Evolutionary conservation across 2,329 filamentous ascomycete genomes (phyloP).

Genomic region (Fusarium pilosicola): DNA sequence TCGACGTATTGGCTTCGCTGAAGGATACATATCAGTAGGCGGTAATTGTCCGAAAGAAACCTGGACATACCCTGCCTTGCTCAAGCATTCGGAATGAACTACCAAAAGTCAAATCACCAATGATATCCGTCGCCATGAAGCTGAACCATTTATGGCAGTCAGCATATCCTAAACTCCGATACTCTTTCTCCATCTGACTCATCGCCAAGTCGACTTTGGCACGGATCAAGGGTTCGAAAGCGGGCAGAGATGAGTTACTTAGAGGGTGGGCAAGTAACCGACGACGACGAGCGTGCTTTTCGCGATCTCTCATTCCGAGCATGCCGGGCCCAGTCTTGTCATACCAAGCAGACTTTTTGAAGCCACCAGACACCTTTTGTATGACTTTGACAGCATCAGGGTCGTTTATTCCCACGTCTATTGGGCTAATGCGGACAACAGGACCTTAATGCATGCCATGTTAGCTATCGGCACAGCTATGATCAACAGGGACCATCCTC

Average conservation of each 20-base stretch:
- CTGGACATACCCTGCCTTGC: background rate
- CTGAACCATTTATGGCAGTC: background rate
- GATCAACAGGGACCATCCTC: rapidly evolving
- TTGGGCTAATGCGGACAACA: background rate
- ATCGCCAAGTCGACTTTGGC: background rate
- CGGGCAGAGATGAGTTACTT: background rate
- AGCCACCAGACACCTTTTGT: background rate
- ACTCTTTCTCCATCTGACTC: background rate
- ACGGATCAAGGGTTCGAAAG: background rate
- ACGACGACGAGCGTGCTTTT: background rate
- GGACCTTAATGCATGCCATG: background rate
- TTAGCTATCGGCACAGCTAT: rapidly evolving
- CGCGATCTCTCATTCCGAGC: conserved; percentile 1
- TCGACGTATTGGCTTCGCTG: background rate
- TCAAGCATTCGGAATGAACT: conserved; percentile 1
- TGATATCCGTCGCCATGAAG: conserved; percentile 11
- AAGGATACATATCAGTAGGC: too few species aligned
- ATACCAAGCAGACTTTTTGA: background rate
- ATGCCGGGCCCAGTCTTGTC: background rate
- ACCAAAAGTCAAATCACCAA: conserved; percentile 1
- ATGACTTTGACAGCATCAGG: background rate
- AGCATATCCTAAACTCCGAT: background rate
- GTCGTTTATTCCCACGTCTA: background rate
- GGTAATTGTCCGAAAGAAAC: too few species aligned
- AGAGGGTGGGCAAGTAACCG: background rate